These are phyloP conservation scores for Omphalea diandra DNA, from an alignment of 441 rosid species.

Conservation along the genomic window DNA sequence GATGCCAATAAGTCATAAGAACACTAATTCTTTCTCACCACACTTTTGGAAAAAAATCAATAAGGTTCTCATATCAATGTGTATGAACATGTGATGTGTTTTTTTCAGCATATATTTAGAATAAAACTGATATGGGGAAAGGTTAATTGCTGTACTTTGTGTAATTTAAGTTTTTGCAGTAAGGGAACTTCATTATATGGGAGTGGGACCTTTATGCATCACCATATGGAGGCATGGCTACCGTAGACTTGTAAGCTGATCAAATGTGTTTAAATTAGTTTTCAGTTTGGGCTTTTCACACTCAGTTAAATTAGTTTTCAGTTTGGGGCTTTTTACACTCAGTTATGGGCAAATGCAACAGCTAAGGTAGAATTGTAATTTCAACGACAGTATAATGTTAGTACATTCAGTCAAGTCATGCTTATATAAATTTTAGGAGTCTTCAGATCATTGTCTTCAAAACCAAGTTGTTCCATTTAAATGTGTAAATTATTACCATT, in stretches of 20 bases:
- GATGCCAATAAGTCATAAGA: not conserved
- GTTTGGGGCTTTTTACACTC: not conserved
- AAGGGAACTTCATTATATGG: not conserved
- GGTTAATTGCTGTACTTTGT: not conserved
- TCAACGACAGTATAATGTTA: too few species aligned
- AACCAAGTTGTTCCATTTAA: not conserved
- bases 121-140: not conserved
- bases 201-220: not conserved
- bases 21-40: not conserved
- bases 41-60: constrained; percentile 3
- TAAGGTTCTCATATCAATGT: not conserved
- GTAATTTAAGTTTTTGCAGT: not conserved
- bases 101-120: not conserved
- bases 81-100: not conserved
- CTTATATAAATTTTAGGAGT: not conserved
- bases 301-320: not conserved
- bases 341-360: not conserved
- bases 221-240: not conserved
- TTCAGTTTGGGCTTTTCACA: not conserved
- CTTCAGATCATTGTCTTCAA: not conserved
- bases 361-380: not conserved
- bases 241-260: not conserved
- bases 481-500: too few species aligned
- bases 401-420: not conserved
- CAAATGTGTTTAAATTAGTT: not conserved